Evolutionary conservation across 2,329 filamentous ascomycete species (phyloP).

Genomic region (Diaporthe sp.): DNA sequence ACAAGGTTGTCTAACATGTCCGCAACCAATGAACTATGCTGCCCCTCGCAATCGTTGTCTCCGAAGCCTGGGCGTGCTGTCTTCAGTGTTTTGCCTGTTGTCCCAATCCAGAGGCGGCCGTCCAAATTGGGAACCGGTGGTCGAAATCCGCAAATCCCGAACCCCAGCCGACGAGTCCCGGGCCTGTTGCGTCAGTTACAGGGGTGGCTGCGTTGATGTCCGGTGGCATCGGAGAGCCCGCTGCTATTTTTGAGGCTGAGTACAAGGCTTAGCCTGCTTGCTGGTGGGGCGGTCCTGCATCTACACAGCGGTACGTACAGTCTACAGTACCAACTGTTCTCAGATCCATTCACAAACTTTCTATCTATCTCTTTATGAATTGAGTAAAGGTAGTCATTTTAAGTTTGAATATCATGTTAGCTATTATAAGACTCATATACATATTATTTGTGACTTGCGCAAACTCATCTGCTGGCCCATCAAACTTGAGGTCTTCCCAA

Average conservation of each 20-base stretch:
- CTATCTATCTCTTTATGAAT: not conserved
- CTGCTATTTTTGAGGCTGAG: slow-evolving; percentile 35
- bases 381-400: not conserved
- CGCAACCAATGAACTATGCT: not conserved
- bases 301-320: not conserved
- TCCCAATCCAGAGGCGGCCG: not conserved
- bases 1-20: not conserved
- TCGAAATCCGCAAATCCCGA: slow-evolving; percentile 4
- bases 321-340: not conserved
- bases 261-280: slow-evolving; percentile 26
- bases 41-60: not conserved
- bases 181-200: not conserved
- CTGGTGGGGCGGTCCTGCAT: slow-evolving; percentile 1
- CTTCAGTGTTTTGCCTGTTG: not conserved
- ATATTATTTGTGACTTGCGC: not conserved
- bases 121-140: not conserved
- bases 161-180: slow-evolving; percentile 5
- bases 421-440: no score
- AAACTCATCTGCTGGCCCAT: not conserved
- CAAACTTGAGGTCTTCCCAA: not conserved
- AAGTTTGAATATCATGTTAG: no score
- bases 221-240: not conserved
- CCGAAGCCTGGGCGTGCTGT: not conserved
- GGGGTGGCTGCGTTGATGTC: slow-evolving; percentile 6
- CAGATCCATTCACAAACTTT: not conserved